Conservation (phyloP, 1,139 yeast genomes). For the Magnusiomyces magnusii region DNA sequence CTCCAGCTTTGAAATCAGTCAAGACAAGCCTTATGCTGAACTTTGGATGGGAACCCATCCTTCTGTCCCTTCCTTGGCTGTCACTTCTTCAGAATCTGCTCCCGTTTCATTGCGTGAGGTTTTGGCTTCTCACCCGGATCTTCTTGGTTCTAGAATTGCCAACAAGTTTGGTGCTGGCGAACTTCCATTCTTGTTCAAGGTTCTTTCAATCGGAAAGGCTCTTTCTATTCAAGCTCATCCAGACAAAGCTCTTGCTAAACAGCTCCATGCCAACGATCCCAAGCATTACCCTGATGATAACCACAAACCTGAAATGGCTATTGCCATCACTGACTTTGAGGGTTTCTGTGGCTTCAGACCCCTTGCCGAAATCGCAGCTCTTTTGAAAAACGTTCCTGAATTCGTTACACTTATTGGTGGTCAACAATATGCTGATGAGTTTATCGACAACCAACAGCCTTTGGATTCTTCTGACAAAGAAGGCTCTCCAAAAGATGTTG, state of each 20-base stretch:
- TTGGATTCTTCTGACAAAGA: slow-evolving; percentile 40
- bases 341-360: slow-evolving; percentile 99
- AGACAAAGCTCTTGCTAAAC: slow-evolving; percentile 73
- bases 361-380: slow-evolving; percentile 59
- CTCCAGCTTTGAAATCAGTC: slow-evolving; percentile 54
- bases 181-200: slow-evolving; percentile 89
- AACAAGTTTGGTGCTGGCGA: slow-evolving; percentile 65
- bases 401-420: slow-evolving; percentile 62
- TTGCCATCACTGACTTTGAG: slow-evolving; percentile 91
- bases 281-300: slow-evolving; percentile 94
- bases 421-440: slow-evolving; percentile 43
- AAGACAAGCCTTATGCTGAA: slow-evolving; percentile 48
- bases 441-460: slow-evolving; percentile 33
- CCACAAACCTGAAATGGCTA: slow-evolving; percentile 99
- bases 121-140: slow-evolving; percentile 51
- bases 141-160: slow-evolving; percentile 49
- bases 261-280: slow-evolving; percentile 75
- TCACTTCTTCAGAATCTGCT: slow-evolving; percentile 39
- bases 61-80: slow-evolving; percentile 70
- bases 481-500: slow-evolving; percentile 34
- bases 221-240: slow-evolving; percentile 98
- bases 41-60: slow-evolving; percentile 99
- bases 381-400: slow-evolving; percentile 68
- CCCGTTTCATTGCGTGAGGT: slow-evolving; percentile 51
- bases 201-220: slow-evolving; percentile 84